Conservation (phyloP, 1,139 yeast species). For the Kodamaea suecica region DNA sequence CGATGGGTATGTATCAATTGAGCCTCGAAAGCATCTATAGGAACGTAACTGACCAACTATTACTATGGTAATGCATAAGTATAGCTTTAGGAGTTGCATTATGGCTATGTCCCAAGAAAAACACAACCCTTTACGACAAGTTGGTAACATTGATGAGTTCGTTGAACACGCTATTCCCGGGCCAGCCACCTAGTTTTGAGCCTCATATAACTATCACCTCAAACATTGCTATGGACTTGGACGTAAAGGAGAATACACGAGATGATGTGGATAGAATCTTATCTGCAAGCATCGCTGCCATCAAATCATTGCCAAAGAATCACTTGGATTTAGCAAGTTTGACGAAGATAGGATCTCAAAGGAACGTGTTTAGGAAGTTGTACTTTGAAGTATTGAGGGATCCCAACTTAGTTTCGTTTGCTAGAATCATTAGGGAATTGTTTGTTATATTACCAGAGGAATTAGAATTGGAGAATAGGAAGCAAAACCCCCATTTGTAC, state of each 20-base stretch:
- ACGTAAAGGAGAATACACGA: conserved; percentile 36
- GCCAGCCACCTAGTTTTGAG: conserved; percentile 59
- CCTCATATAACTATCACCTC: conserved; percentile 80
- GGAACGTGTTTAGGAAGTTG: conserved; percentile 45
- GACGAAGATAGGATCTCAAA: conserved; percentile 38
- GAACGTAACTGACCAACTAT: conserved; percentile 3
- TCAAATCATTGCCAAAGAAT: conserved; percentile 43
- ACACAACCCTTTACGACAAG: conserved; percentile 54
- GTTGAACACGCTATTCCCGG: conserved; percentile 66
- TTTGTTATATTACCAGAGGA: conserved; percentile 50
- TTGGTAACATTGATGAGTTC: conserved; percentile 61
- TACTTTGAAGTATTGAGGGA: conserved; percentile 55
- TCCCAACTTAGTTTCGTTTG: conserved; percentile 61
- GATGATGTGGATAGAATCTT: conserved; percentile 61
- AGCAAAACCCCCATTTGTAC: conserved; percentile 41
- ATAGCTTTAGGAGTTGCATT: conserved; percentile 51
- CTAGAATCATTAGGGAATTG: conserved; percentile 66
- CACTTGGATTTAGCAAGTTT: conserved; percentile 37
- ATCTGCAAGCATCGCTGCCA: conserved; percentile 65
- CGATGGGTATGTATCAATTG: conserved; percentile 1
- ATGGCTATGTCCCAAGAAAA: conserved; percentile 72
- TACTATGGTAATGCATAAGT: conserved; percentile 1
- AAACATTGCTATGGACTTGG: conserved; percentile 44
- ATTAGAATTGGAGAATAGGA: conserved; percentile 34
- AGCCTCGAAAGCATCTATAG: neutral